phyloP scores from a whole-genome alignment of 2,329 filamentous ascomycete species.

The Paracorniculantispora psalliotae region DNA sequence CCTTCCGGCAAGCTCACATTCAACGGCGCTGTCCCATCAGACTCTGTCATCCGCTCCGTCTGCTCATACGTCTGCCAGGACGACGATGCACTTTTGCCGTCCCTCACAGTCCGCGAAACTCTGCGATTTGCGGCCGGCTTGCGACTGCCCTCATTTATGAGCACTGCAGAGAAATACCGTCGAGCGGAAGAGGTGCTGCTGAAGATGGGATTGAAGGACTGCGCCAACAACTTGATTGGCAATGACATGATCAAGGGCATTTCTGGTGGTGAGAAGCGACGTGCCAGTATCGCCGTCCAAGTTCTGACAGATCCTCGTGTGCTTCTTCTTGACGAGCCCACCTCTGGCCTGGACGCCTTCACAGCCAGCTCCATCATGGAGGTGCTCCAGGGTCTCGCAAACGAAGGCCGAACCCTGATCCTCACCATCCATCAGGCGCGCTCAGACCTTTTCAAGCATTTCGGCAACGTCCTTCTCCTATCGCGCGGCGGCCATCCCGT shows the following conservation, averaged over 20 bases:
- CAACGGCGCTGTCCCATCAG: conserved; percentile 63
- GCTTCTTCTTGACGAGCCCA: conserved; percentile 70
- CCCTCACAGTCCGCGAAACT: conserved; percentile 71
- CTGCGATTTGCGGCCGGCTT: conserved; percentile 66
- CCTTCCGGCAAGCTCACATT: conserved; percentile 61
- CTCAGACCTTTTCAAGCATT: conserved; percentile 66
- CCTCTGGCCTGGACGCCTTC: conserved; percentile 72
- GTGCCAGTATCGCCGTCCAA: conserved; percentile 73
- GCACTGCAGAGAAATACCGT: conserved; percentile 58
- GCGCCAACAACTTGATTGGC: conserved; percentile 69
- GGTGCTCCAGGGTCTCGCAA: conserved; percentile 63
- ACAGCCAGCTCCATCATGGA: conserved; percentile 74
- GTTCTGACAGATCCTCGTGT: conserved; percentile 71
- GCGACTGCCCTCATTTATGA: conserved; percentile 66
- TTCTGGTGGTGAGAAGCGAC: conserved; percentile 72
- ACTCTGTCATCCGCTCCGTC: conserved; percentile 64
- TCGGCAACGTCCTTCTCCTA: conserved; percentile 66
- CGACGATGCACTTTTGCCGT: conserved; percentile 69
- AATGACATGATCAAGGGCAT: conserved; percentile 71
- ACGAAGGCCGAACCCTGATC: conserved; percentile 68
- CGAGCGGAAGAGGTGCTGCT: conserved; percentile 67
- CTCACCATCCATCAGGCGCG: conserved; percentile 76
- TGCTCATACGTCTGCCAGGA: conserved; percentile 76
- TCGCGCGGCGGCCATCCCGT: conserved; percentile 64
- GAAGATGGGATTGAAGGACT: conserved; percentile 74